A percentile compares a stretch with the other conserved stretches of the same genome.
These are phyloP conservation scores for Irpex sp. DNA, from an alignment of 1,284 basidiomycete genomes.

Conservation along the genomic window DNA sequence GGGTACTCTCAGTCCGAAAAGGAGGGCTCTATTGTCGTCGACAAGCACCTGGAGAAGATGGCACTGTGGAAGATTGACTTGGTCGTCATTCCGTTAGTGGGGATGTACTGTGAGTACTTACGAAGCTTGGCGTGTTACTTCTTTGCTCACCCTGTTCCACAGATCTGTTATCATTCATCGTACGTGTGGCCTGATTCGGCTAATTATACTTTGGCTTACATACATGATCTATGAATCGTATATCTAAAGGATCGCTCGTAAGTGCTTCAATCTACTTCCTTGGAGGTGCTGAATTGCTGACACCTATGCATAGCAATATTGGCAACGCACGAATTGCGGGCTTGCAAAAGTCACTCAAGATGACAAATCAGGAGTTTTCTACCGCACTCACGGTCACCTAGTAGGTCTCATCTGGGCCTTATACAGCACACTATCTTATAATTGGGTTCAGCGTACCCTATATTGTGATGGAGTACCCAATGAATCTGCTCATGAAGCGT, in stretches of 20 bases:
- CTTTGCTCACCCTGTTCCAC: neutral
- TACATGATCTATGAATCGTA: neutral
- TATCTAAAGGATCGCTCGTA: neutral
- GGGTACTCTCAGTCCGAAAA: neutral
- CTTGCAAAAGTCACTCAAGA: neutral
- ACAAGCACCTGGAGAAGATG: neutral
- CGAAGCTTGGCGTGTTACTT: neutral
- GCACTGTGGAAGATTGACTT: neutral
- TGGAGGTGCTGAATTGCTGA: neutral
- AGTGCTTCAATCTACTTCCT: neutral
- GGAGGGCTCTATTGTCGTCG: neutral
- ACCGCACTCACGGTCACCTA: neutral
- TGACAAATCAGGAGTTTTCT: neutral
- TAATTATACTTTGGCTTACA: neutral
- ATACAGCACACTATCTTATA: neutral
- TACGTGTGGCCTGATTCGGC: neutral
- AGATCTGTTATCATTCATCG: neutral
- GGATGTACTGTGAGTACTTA: neutral
- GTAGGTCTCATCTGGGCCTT: neutral
- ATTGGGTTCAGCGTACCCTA: neutral
- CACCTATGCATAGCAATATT: neutral
- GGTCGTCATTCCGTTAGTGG: neutral
- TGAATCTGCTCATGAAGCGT: slow-evolving; percentile 5
- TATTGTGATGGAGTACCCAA: neutral
- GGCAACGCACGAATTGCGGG: neutral